A percentile compares a stretch with the other conserved stretches of the same genome.
Evolutionary conservation across 208 protist genomes (phyloP).

Genomic region (Histomonas meleagridis): DNA sequence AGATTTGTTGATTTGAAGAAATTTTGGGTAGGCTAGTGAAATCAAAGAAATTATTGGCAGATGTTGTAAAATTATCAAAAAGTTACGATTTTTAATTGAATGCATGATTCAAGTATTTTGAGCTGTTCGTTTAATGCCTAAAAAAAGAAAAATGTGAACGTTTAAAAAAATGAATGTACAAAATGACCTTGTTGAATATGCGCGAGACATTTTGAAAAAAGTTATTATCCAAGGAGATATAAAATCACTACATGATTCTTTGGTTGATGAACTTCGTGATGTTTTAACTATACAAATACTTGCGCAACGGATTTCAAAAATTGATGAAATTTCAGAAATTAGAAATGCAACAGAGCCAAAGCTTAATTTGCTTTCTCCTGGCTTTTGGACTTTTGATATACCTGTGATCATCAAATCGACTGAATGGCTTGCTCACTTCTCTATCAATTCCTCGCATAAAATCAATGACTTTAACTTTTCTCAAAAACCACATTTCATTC

Average conservation of each 20-base stretch:
- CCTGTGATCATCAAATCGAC: not conserved
- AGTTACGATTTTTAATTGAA: no score
- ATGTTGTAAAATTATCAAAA: no score
- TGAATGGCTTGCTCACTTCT: conserved; percentile 21
- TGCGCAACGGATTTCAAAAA: not conserved
- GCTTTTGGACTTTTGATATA: conserved; percentile 1
- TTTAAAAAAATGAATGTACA: no score
- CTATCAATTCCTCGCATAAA: not conserved
- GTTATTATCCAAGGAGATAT: no score
- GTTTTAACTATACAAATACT: not conserved
- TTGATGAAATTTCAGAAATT: not conserved
- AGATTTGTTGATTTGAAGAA: no score
- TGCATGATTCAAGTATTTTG: no score
- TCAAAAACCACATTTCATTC: not conserved
- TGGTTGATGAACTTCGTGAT: not conserved
- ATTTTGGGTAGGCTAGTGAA: no score
- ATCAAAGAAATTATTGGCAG: no score
- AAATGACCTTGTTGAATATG: no score
- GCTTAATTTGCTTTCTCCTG: not conserved
- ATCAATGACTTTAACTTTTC: conserved; percentile 21
- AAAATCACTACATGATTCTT: not conserved
- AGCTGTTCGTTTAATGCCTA: no score
- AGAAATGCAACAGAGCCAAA: not conserved
- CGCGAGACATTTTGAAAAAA: no score
- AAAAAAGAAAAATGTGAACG: no score